Evolutionary conservation across 1,284 basidiomycete genomes (phyloP).

Genomic region (Rhodotorula sp.): DNA sequence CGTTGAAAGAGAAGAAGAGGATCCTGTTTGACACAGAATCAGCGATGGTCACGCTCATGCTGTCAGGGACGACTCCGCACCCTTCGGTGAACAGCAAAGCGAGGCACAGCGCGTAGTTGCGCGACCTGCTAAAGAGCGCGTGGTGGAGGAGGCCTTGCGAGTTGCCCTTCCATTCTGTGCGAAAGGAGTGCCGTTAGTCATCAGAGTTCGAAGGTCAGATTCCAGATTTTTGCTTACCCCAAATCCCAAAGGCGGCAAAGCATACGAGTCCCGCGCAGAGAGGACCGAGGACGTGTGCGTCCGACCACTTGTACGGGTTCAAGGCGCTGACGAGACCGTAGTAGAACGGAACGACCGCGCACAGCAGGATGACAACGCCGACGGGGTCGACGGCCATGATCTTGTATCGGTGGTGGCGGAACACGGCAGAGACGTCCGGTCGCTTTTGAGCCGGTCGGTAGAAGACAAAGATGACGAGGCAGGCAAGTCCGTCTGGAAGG

Average conservation of each 20-base stretch:
- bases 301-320: conserved; percentile 8
- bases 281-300: conserved; percentile 4
- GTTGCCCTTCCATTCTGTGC: conserved; percentile 4
- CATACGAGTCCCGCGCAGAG: neutral
- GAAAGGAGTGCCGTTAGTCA: neutral
- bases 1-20: conserved; percentile 9
- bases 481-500: neutral
- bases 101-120: conserved; percentile 1
- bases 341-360: neutral
- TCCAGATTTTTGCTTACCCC: neutral
- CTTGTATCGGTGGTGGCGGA: conserved; percentile 1
- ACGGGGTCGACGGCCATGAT: neutral
- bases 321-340: conserved; percentile 1
- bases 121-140: conserved; percentile 1
- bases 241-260: neutral
- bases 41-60: neutral
- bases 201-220: neutral
- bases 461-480: neutral
- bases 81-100: conserved; percentile 1
- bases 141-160: conserved; percentile 2
- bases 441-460: conserved; percentile 2
- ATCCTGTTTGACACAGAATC: neutral
- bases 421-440: conserved; percentile 4
- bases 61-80: neutral
- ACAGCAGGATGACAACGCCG: neutral